phyloP scores from a whole-genome alignment of 23 red algal species.

The Gracilariopsis chorda region DNA sequence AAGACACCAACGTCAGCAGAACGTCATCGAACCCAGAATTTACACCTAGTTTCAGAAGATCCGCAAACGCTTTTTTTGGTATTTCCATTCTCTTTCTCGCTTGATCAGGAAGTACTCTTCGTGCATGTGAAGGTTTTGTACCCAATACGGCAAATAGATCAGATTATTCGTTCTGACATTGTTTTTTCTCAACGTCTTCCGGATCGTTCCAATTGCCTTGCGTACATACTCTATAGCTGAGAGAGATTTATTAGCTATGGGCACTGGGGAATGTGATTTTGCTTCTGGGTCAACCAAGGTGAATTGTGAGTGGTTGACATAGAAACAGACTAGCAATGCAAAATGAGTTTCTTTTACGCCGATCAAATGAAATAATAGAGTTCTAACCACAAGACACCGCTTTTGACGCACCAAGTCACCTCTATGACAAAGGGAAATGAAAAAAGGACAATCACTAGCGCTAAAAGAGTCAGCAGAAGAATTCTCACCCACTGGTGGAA shows the following conservation, averaged over 20 bases:
- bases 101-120: not conserved
- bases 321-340: slow-evolving; percentile 44
- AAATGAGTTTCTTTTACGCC: slow-evolving; percentile 57
- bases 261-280: not conserved
- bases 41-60: not conserved
- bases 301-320: slow-evolving; percentile 7
- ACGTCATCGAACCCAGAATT: slow-evolving; percentile 21
- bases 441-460: not conserved
- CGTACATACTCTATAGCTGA: not conserved
- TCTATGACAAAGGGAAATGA: not conserved
- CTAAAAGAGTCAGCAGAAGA: not conserved
- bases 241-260: not conserved
- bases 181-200: not conserved
- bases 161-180: not conserved
- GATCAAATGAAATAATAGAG: slow-evolving; percentile 22
- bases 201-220: not conserved
- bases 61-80: slow-evolving; percentile 1
- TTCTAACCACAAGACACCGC: slow-evolving; percentile 24
- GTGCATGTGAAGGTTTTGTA: slow-evolving; percentile 34
- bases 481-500: not conserved
- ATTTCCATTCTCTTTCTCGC: slow-evolving; percentile 30
- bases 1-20: slow-evolving; percentile 15
- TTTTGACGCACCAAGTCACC: slow-evolving; percentile 17
- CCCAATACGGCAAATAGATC: slow-evolving; percentile 54
- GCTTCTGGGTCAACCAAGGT: not conserved